Base-by-base conservation (phyloP, 1,284 basidiomycete species). In the Hemileia vastatrix region DNA sequence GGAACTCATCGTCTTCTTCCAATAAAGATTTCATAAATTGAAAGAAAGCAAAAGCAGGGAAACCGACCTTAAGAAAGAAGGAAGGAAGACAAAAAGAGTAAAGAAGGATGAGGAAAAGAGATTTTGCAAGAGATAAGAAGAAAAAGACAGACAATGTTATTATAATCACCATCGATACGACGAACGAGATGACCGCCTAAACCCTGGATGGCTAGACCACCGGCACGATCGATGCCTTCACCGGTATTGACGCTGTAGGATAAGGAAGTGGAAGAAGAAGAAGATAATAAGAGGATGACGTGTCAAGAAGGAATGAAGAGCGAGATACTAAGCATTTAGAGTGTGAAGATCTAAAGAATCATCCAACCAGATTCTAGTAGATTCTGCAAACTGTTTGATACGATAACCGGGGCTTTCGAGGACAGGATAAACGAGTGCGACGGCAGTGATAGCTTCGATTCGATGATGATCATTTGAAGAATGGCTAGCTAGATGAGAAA, bases 171-270 rank as follows among this genome's bases (percentile, higher is more conserved):
- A 24, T 58, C 47, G 19, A 58, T 58, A 19, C 57, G 32, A 40
- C 48, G 27, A 50, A 58, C 51, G 1, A 58, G 40, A 40, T 58
- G 57, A 36, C 47, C 49, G 1, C 57, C 57, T 1, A 58, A 32
- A 11, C 57, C 57, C 36, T 58, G 43, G 21, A 58, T 33, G 27
- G 57, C 45, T 23, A 58, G 36, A 1, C 57, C 57, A 36, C 57
- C 57, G 18, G 57, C 57, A 50, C 48, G 27, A 58, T 58, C 57
- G 24, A 58, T 58, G 2, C 57, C 57, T 58, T 58, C 57, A n/a
- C 57, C 57, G n/a, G 49, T 43, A 4, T 45, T n/a, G 27, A 58
- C 47, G 36, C 57, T 58, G n/a, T n/a, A 51, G 15, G 11, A 3
- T 18, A n/a, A 27, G 15, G 43, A 36, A 19, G 2, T 3, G 21